Conservation (phyloP, 1,284 basidiomycete genomes). For the Sutorius eximius region DNA sequence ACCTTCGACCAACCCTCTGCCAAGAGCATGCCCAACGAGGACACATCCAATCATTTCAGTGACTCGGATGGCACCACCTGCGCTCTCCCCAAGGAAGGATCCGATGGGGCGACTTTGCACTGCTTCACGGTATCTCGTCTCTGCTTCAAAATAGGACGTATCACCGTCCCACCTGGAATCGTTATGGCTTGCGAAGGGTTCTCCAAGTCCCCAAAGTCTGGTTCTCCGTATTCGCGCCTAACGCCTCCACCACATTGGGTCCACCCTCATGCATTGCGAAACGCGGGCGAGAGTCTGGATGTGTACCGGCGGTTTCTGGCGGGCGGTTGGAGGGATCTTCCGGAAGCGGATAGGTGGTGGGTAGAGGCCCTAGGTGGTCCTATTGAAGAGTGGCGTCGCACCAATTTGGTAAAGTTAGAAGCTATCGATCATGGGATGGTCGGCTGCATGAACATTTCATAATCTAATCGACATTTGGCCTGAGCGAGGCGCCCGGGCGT, state of each 20-base stretch:
- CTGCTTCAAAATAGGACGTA: conserved; percentile 74
- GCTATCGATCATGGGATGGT: conserved; percentile 44
- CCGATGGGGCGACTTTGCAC: conserved; percentile 58
- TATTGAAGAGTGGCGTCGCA: conserved; percentile 46
- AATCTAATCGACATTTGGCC: not conserved
- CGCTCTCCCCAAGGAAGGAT: conserved; percentile 26
- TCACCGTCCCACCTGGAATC: conserved; percentile 71
- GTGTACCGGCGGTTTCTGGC: conserved; percentile 45
- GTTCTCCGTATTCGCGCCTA: conserved; percentile 29
- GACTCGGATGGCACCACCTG: conserved; percentile 27
- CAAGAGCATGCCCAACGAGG: not conserved
- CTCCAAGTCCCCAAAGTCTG: conserved; percentile 29
- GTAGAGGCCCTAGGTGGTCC: conserved; percentile 50
- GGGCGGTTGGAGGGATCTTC: conserved; percentile 57
- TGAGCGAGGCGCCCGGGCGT: too few relatives aligned
- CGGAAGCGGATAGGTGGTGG: conserved; percentile 60
- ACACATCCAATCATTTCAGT: not conserved
- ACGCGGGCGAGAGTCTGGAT: conserved; percentile 39
- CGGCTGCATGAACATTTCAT: conserved; percentile 21
- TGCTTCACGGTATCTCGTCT: conserved; percentile 66
- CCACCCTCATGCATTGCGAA: conserved; percentile 40
- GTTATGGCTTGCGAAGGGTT: conserved; percentile 57
- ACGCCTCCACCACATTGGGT: conserved; percentile 55
- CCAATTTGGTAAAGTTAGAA: conserved; percentile 42
- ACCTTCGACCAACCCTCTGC: not conserved